Evolutionary conservation across 23 red algal species (phyloP).

Genomic region (Gracilaria caudata): DNA sequence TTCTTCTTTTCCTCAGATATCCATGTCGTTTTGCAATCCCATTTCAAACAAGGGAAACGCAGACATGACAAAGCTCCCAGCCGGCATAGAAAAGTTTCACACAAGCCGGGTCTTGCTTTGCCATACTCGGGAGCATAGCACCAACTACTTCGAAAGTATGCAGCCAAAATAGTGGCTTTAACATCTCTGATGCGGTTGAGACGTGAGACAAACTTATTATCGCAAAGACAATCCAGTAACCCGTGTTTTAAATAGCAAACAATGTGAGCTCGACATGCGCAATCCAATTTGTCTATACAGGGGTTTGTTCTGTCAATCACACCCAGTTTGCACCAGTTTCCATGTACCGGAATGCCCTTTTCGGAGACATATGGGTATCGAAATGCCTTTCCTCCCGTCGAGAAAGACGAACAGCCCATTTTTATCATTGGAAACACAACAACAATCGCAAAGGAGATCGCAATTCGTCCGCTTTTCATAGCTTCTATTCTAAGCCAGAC

Average conservation of each 20-base stretch:
- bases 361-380: neutral
- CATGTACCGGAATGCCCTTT: neutral
- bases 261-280: neutral
- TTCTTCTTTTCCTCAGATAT: neutral
- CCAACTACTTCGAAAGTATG: neutral
- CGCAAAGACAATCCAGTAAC: neutral
- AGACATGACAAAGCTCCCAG: neutral
- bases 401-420: neutral
- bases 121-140: constrained; percentile 3
- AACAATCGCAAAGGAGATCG: neutral
- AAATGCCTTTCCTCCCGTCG: neutral
- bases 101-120: neutral
- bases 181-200: neutral
- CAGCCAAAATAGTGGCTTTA: neutral
- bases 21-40: neutral
- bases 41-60: neutral
- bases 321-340: constrained; percentile 9
- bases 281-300: constrained; percentile 13
- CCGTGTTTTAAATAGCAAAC: constrained; percentile 1
- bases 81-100: neutral
- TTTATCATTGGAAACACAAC: neutral
- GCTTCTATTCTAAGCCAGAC: no score
- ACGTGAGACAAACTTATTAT: constrained; percentile 16
- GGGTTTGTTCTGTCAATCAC: neutral
- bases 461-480: no score